Percentiles rank a stretch among this genome's conserved stretches.
Evolutionary conservation across 2,329 filamentous ascomycete species (phyloP).

Genomic region (Orbilia blumenaviensis): DNA sequence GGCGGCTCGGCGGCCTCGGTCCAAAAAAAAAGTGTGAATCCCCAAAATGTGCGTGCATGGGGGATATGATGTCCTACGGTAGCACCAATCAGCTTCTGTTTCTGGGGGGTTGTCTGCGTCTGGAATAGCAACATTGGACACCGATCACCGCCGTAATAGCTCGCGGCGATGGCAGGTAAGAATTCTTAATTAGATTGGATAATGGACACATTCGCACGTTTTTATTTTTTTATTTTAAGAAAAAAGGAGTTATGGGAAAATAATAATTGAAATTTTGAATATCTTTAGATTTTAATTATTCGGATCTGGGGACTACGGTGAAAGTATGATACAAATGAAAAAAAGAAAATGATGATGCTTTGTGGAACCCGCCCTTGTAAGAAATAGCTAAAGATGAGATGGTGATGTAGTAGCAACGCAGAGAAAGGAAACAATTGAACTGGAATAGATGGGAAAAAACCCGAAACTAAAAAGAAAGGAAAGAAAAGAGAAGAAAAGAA

Average conservation of each 20-base stretch:
- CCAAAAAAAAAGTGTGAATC: not conserved
- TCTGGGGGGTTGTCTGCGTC: no score
- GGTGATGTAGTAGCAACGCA: conserved; percentile 31
- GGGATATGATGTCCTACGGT: no score
- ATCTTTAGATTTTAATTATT: conserved; percentile 16
- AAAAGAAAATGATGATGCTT: no score
- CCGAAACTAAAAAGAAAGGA: conserved; percentile 39
- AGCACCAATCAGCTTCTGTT: no score
- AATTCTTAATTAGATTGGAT: no score
- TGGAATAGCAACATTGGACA: no score
- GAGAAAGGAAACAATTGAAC: not conserved
- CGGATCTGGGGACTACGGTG: conserved; percentile 3
- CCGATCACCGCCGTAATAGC: no score
- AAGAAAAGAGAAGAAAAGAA: conserved; percentile 47
- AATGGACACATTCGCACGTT: no score
- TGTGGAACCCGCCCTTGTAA: conserved; percentile 47
- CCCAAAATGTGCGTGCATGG: no score
- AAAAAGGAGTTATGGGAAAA: no score
- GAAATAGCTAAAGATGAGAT: conserved; percentile 10
- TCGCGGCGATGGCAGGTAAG: no score
- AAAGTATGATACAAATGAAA: conserved; percentile 40
- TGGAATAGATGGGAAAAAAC: conserved; percentile 55
- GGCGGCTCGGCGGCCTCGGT: not conserved
- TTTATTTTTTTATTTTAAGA: conserved; percentile 9
- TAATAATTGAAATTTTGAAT: no score